A percentile compares a stretch with the other conserved stretches of the same genome.
These are phyloP conservation scores for Yarrowia osloensis DNA, from an alignment of 805 yeast species.

Conservation along the genomic window DNA sequence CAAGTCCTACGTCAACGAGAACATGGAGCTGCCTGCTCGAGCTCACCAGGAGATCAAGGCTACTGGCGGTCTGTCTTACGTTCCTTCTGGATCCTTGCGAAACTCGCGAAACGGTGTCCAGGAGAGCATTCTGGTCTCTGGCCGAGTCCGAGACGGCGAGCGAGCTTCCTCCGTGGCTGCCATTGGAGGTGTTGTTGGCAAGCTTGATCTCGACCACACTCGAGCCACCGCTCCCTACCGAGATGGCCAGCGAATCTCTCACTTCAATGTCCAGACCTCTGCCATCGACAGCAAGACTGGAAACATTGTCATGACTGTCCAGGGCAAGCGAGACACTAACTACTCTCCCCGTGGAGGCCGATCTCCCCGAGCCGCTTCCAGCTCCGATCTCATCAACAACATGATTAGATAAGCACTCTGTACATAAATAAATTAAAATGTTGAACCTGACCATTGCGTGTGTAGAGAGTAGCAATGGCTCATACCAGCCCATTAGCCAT, in stretches of 20 bases:
- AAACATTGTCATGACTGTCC: constrained; percentile 10
- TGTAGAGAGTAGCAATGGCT: too few relatives aligned
- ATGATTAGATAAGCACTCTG: constrained; percentile 29
- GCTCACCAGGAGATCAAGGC: constrained; percentile 26
- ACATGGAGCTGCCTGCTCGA: not conserved
- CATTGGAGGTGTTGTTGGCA: constrained; percentile 16
- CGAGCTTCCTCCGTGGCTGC: constrained; percentile 10
- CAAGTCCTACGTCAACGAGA: constrained; percentile 9
- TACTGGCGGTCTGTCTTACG: constrained; percentile 29
- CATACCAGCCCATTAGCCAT: too few relatives aligned
- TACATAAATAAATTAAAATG: constrained; percentile 25
- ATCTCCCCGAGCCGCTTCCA: constrained; percentile 13
- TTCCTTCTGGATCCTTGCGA: constrained; percentile 24
- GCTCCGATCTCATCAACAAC: constrained; percentile 27
- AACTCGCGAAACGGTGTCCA: constrained; percentile 29
- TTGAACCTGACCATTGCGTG: not conserved
- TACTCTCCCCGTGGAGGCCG: not conserved
- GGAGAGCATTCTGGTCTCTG: constrained; percentile 21
- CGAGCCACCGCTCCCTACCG: constrained; percentile 20
- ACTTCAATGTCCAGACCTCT: constrained; percentile 17
- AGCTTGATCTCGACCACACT: constrained; percentile 21
- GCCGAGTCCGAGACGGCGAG: constrained; percentile 25
- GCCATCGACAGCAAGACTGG: constrained; percentile 25
- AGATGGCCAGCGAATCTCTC: constrained; percentile 3
- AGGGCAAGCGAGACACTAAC: constrained; percentile 28